Base-by-base conservation (phyloP, 1,139 yeast species). In the Candida sp. region DNA sequence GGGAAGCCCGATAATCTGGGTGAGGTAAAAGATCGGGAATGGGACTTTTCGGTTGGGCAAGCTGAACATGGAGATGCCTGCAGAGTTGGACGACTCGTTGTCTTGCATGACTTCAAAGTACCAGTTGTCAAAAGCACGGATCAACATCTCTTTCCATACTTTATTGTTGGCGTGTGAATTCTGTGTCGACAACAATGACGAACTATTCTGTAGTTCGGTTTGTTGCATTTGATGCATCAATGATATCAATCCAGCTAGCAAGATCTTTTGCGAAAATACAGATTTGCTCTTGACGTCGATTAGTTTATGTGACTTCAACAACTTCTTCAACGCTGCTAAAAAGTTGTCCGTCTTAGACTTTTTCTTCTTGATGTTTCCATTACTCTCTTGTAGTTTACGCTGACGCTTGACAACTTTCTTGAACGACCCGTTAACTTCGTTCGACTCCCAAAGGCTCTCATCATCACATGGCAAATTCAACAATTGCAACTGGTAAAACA, bases 141-240 rank as follows among this genome's bases (percentile, higher is more conserved):
- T 78, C 26, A 88, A 68, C 22, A 84, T 73, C 46, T 85, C 86
- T 59, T 86, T 80, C 94, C 92, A 88, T 12, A 82, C 68, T 43
- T 65, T 63, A 5, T 57, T 57, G 33, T 57, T 54, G 54, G 58
- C 50, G 28, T 46, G 53, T 9, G 59, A 73, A 63, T 64, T 63
- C 23, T 39, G 28, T 12, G 58, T 58, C 22, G 77, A 65, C 3
- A 74, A 60, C 66, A 80, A 80, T 4, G 79, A 72, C 5, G 80
- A 71, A 40, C 77, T 69, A 30, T 76, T 78, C 64, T 84, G 91
- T 45, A 82, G 63, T 60, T 86, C 94, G 22, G 83, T 72, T 63
- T 88, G 94, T 63, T 88, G 93, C 81, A 89, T 81, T 68, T 88
- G 90, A 59, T 81, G 77, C 80, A 87, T 77, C 25, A 89, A 76